Evolutionary conservation across 208 protist genomes (phyloP).

Genomic region (Novymonas esmeraldas): DNA sequence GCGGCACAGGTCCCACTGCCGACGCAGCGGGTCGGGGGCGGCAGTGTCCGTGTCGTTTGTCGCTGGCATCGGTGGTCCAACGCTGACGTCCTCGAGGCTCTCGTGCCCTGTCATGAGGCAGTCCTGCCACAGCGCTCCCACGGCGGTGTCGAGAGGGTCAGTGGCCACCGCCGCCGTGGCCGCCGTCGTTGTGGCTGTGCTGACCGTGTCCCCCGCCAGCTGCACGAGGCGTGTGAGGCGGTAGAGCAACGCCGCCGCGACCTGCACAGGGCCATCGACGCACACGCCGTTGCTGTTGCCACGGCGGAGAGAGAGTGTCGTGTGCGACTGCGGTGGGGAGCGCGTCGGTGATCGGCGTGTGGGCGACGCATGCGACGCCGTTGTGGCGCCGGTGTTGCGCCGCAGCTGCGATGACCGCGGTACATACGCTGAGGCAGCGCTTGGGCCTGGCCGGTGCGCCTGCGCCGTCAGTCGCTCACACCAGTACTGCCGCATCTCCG

Average conservation of each 20-base stretch:
- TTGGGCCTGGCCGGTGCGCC: neutral
- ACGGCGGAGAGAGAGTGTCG: too few relatives aligned
- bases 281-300: neutral
- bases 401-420: too few relatives aligned
- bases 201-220: neutral
- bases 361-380: too few relatives aligned
- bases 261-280: neutral
- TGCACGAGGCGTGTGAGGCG: conserved; percentile 18
- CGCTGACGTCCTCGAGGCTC: too few relatives aligned
- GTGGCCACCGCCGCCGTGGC: too few relatives aligned
- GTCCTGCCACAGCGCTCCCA: neutral
- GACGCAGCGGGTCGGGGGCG: conserved; percentile 11
- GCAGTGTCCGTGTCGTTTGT: neutral
- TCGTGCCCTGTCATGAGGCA: too few relatives aligned
- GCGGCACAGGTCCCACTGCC: conserved; percentile 23
- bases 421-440: neutral
- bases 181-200: neutral
- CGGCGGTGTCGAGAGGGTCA: neutral
- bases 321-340: neutral
- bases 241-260: conserved; percentile 19
- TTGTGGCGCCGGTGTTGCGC: too few relatives aligned
- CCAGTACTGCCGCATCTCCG: conserved; percentile 13
- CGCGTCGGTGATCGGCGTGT: too few relatives aligned
- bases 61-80: neutral
- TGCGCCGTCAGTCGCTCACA: conserved; percentile 5